These are phyloP conservation scores for Chrysoporthe puriensis DNA, from an alignment of 2,329 filamentous ascomycete genomes.

Conservation along the genomic window DNA sequence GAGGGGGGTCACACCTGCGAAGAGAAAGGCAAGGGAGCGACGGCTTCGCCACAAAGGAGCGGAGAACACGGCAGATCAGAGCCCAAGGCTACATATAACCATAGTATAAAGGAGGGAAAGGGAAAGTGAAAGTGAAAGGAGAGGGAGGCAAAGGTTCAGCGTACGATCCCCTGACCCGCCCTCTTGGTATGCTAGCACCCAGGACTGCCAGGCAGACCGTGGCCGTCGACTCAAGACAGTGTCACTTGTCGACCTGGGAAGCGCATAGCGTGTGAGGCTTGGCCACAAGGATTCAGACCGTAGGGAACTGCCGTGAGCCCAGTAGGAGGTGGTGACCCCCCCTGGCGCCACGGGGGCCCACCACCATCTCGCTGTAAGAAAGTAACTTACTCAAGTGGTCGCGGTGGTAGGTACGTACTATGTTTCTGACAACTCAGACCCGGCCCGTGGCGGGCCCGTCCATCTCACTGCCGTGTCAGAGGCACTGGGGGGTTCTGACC, in stretches of 20 bases:
- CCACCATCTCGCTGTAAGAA: background rate
- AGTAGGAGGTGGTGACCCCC: background rate
- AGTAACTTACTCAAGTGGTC: too few species aligned
- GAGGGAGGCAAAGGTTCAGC: too few species aligned
- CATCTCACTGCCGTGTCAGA: background rate
- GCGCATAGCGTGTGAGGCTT: background rate
- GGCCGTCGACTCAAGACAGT: background rate
- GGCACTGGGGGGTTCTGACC: background rate
- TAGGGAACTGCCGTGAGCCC: background rate
- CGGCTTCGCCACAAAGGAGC: too few species aligned
- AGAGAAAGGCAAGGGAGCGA: too few species aligned
- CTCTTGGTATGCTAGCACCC: background rate
- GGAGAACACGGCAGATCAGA: too few species aligned
- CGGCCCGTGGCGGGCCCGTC: background rate
- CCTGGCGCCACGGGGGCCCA: background rate
- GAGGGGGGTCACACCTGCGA: too few species aligned
- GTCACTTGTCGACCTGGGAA: background rate
- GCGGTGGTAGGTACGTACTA: background rate
- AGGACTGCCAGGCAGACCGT: background rate
- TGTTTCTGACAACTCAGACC: background rate
- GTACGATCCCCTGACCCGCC: background rate
- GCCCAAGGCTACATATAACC: too few species aligned
- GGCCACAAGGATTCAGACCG: background rate
- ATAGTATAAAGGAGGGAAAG: too few species aligned
- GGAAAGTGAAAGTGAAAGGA: too few species aligned